Evolutionary conservation across 2,329 filamentous ascomycete genomes (phyloP), one percentile per base, ranked within the genome.

Genomic region (Colletotrichum godetiae): DNA sequence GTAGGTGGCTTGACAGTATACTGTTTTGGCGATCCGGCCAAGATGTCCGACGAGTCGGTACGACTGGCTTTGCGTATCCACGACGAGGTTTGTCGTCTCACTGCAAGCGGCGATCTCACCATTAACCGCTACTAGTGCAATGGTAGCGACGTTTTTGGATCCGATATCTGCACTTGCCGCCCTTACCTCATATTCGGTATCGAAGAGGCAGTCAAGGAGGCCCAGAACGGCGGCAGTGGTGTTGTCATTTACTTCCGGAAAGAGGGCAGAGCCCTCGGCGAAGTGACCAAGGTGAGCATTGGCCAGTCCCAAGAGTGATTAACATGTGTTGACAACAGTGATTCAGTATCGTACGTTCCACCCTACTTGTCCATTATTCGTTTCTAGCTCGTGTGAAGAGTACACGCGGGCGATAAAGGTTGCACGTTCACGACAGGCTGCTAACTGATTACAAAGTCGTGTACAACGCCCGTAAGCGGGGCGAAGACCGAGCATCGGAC

Each of bases 221-320:
- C 97, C 12, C 97, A 98, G 81, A 95, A 93, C 69, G 96, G 96
- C 66, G 96, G 96, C 60, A 96, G 93, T 78, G 96, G 96, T 69
- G 95, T 98, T 27, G 97, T 98, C 67, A 98, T 98, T 81, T 99
- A 99, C 83, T 99, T 98, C 90, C 92, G 97, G 77, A 99, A 99
- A 82, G 97, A 99, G 86, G 97, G 97, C 37, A 91, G 97, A 77
- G 97, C 96, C 49, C 87, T 98, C 7, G 97, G 97, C 66, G 97
- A 99, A 83, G 97, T 99, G 35, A 97, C 95, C 67, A 98, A 98
- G 81, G 95, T 97, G 79, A 90, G 88, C 77, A 82, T 46, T 6
- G 5, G 22, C n/a, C 12, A 7, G 3, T 24, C 22, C 11, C n/a
- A n/a, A 11, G 12, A 11, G 10, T 27, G 29, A 57, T 42, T 53